phyloP scores from a whole-genome alignment of 768 basidiomycete genomes.

The Amanita molliuscula region DNA sequence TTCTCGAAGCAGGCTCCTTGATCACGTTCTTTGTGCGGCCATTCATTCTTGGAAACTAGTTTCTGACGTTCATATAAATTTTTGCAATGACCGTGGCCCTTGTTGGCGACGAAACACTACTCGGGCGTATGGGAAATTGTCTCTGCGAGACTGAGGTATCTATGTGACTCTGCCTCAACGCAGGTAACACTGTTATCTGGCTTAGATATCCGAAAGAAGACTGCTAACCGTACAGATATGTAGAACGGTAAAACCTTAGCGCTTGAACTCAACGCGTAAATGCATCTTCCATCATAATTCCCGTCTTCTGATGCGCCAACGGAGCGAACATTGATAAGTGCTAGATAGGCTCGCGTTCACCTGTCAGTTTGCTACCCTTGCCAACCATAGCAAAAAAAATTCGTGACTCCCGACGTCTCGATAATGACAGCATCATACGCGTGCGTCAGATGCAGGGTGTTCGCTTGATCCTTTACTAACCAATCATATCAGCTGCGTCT shows the following conservation, averaged over 20 bases:
- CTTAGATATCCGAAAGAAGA: neutral
- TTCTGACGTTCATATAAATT: conserved; percentile 8
- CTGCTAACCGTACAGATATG: neutral
- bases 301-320: neutral
- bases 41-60: conserved; percentile 1
- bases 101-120: neutral
- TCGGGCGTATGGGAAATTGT: neutral
- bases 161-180: neutral
- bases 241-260: conserved; percentile 2
- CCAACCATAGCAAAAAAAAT: neutral
- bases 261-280: neutral
- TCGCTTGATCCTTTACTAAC: neutral
- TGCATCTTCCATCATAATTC: conserved; percentile 1
- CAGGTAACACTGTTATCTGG: neutral
- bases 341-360: conserved; percentile 1
- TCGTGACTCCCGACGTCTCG: neutral
- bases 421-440: neutral
- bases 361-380: neutral
- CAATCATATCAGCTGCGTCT: neutral
- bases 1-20: neutral
- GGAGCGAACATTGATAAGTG: neutral
- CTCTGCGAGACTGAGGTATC: neutral
- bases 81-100: neutral
- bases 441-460: neutral
- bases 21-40: neutral